Evolutionary conservation across 495 filamentous ascomycete species (phyloP).

Genomic region (Monascus purpureus): DNA sequence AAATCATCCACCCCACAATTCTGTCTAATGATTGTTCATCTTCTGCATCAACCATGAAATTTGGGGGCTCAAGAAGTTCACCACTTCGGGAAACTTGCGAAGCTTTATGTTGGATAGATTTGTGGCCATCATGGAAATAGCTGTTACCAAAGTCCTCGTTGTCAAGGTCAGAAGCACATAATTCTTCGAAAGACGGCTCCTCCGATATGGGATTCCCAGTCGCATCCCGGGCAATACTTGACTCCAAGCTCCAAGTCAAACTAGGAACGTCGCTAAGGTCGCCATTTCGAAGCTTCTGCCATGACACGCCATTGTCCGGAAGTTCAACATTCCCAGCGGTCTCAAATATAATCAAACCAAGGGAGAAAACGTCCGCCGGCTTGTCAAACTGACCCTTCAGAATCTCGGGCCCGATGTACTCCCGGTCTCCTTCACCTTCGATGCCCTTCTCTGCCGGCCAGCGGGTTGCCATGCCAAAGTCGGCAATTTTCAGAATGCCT

Average conservation of each 20-base stretch:
- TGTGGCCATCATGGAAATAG: constrained; percentile 15
- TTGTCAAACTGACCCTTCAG: constrained; percentile 73
- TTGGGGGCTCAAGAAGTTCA: constrained; percentile 63
- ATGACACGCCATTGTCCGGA: constrained; percentile 79
- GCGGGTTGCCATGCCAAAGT: constrained; percentile 82
- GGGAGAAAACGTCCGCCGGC: constrained; percentile 81
- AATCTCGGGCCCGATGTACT: constrained; percentile 90
- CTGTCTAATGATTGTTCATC: constrained; percentile 63
- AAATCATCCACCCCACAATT: constrained; percentile 83
- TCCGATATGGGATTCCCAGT: constrained; percentile 51
- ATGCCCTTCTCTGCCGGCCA: constrained; percentile 64
- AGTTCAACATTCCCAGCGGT: constrained; percentile 83
- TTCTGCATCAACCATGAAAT: constrained; percentile 66
- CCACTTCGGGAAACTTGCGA: constrained; percentile 31
- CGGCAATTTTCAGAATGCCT: constrained; percentile 84
- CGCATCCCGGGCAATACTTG: constrained; percentile 55
- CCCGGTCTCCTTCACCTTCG: constrained; percentile 87
- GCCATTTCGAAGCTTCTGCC: constrained; percentile 74
- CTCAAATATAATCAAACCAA: constrained; percentile 88
- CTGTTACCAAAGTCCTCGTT: constrained; percentile 27
- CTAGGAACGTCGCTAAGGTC: constrained; percentile 77
- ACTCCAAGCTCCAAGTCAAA: constrained; percentile 63
- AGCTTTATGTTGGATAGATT: constrained; percentile 14
- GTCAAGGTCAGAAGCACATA: constrained; percentile 36
- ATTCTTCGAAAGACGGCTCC: constrained; percentile 34